Base-by-base conservation (phyloP, 768 basidiomycete genomes). In the Mycena galopus region DNA sequence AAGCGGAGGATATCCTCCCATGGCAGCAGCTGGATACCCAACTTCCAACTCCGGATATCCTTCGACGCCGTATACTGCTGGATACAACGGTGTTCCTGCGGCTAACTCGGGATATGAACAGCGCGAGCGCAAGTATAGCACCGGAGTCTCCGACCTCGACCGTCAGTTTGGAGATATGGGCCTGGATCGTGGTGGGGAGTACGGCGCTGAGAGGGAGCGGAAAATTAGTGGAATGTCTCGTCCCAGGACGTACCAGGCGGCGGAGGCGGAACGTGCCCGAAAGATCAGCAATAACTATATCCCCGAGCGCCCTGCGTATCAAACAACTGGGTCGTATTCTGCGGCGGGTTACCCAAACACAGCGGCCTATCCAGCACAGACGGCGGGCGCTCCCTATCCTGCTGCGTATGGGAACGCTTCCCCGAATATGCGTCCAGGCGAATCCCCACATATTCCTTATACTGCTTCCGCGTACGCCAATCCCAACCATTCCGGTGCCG, bases 401-500 rank as follows among this genome's bases (percentile, higher is more conserved):
- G 39, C 77, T n/a, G 72, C 76, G 33, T 82, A 81, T 67, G 74
- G 78, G 35, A 78, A 81, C 60, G 76, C 84, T 27, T 90, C 89
- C 23, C 90, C 90, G 17, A 88, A 87, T 73, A 77, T 86, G 72
- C 86, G 87, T 21, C 79, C 88, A 50, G 81, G 83, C 19, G 88
- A 90, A 37, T 77, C 84, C 32, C 76, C 84, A 14, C 88, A 80
- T 59, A 79, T 80, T 44, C 74, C 77, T 25, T 84, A 83, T 73
- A 77, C 83, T 33, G 71, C 78, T 14, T 79, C 84, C 55, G 78
- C 79, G 30, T 82, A 82, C 65, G 75, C 80, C 19, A 80, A 83
- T n/a, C 75, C 81, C 44, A 85, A 88, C 42, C 82, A 85, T 37
- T 21, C 62, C 8, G 79, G 81, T 25, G 83, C 81, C 3, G 80